Evolutionary conservation across 257 asterid genomes (phyloP).

Genomic region (Apocynum venetum): DNA sequence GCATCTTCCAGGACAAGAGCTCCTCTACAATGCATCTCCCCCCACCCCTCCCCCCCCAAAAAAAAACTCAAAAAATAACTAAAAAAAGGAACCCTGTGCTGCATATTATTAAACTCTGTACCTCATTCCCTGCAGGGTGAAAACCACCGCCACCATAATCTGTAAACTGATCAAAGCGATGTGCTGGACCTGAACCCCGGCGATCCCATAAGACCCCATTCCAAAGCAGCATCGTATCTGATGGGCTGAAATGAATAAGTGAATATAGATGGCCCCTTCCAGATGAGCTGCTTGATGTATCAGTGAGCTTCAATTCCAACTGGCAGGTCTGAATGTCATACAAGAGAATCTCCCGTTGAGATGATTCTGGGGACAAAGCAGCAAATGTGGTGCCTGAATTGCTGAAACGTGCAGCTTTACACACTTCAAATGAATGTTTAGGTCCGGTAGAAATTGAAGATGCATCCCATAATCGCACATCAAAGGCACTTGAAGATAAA

Average conservation of each 20-base stretch:
- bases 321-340: constrained; percentile 70
- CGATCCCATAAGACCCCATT: constrained; percentile 96
- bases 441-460: constrained; percentile 78
- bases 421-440: constrained; percentile 74
- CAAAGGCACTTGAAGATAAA: constrained; percentile 79
- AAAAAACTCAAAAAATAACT: neutral
- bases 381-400: constrained; percentile 72
- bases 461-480: constrained; percentile 90
- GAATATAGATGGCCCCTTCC: constrained; percentile 79
- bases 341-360: constrained; percentile 79
- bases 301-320: constrained; percentile 60
- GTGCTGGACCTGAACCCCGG: constrained; percentile 62
- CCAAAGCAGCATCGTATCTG: constrained; percentile 82
- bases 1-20: neutral
- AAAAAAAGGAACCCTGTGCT: neutral
- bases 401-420: constrained; percentile 85
- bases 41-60: neutral
- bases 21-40: neutral
- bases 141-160: constrained; percentile 98
- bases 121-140: constrained; percentile 99
- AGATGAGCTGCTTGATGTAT: constrained; percentile 46
- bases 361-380: constrained; percentile 60
- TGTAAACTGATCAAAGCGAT: constrained; percentile 83
- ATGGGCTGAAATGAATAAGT: constrained; percentile 75
- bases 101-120: constrained; percentile 16